These are phyloP conservation scores for Chondrostereum purpureum DNA, from an alignment of 1,284 basidiomycete species.

Conservation along the genomic window DNA sequence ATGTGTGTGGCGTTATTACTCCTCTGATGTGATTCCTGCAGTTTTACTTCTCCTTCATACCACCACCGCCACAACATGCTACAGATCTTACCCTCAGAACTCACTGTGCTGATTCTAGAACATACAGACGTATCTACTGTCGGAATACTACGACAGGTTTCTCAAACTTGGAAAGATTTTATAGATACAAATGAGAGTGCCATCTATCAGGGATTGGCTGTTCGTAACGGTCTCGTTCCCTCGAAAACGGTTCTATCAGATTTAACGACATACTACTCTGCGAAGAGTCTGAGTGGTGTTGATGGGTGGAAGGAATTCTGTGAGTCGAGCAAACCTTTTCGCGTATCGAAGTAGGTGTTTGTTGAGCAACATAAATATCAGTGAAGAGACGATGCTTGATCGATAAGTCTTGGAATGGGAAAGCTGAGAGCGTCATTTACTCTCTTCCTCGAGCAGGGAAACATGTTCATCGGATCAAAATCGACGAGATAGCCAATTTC, in stretches of 20 bases:
- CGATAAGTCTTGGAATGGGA: conserved; percentile 50
- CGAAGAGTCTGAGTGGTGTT: conserved; percentile 26
- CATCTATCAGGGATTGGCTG: conserved; percentile 48
- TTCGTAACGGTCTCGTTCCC: conserved; percentile 38
- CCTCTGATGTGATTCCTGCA: background rate
- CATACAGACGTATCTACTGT: conserved; percentile 41
- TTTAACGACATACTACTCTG: conserved; percentile 21
- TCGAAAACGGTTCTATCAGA: conserved; percentile 26
- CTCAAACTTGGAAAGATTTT: conserved; percentile 38
- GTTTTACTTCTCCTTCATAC: background rate
- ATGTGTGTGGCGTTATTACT: background rate
- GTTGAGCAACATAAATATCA: too few relatives aligned
- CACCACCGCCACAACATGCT: background rate
- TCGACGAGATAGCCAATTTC: conserved; percentile 53
- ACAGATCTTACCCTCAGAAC: conserved; percentile 40
- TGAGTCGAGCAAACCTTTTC: too few relatives aligned
- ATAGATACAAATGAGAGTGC: conserved; percentile 35
- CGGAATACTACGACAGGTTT: conserved; percentile 26
- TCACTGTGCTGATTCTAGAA: conserved; percentile 37
- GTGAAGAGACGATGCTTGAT: conserved; percentile 40
- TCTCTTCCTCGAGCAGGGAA: conserved; percentile 25
- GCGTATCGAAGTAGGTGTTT: too few relatives aligned
- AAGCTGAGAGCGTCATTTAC: conserved; percentile 31
- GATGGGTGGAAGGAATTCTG: conserved; percentile 53
- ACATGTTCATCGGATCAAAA: conserved; percentile 64